These are phyloP conservation scores for Penicillium roqueforti DNA, from an alignment of 495 filamentous ascomycete species.

Conservation along the genomic window DNA sequence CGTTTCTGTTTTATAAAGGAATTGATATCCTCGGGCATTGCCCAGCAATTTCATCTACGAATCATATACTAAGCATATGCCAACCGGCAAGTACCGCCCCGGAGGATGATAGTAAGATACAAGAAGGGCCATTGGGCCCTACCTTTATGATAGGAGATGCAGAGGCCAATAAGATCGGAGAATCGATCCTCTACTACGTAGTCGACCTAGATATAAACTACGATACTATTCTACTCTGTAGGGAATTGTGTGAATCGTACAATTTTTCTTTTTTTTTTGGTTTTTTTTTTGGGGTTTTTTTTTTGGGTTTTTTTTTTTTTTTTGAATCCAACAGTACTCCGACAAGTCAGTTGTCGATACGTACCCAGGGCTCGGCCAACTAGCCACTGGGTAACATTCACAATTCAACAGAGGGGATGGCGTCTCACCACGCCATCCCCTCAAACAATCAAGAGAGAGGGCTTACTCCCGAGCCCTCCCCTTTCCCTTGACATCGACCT, in stretches of 20 bases:
- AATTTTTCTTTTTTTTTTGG: neutral
- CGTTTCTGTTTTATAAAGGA: conserved; percentile 3
- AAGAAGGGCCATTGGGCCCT: too few species aligned
- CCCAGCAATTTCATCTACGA: neutral
- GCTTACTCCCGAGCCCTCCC: neutral
- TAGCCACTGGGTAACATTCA: neutral
- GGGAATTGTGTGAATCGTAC: neutral
- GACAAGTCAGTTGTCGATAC: neutral
- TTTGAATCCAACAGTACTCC: neutral
- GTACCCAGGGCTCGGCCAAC: neutral
- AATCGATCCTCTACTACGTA: too few species aligned
- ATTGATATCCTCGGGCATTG: neutral
- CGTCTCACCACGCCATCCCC: neutral
- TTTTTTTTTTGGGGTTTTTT: neutral
- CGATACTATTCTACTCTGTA: neutral
- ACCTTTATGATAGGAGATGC: too few species aligned
- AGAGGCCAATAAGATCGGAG: too few species aligned
- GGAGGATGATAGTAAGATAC: too few species aligned
- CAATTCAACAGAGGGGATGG: neutral
- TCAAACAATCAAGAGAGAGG: neutral
- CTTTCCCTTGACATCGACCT: neutral
- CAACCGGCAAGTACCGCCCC: too few species aligned
- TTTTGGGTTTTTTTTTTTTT: neutral
- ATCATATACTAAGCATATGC: too few species aligned
- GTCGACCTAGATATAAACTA: too few species aligned